Conservation (phyloP, 768 basidiomycete species). For the Lanmaoa pseudosensibilis region DNA sequence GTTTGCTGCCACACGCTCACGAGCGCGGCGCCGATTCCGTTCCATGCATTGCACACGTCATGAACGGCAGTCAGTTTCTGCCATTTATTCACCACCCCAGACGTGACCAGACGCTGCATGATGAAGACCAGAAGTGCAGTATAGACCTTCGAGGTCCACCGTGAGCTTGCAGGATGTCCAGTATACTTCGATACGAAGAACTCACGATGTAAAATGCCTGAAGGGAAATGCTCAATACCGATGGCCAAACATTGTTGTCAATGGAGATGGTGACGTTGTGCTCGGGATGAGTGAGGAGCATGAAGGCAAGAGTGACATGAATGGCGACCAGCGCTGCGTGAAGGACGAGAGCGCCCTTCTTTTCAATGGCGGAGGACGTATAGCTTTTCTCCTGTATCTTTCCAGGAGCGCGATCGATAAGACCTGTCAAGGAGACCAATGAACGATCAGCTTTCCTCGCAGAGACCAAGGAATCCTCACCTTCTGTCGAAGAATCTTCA, state of each 20-base stretch:
- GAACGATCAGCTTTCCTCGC: too few species aligned
- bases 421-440: too few species aligned
- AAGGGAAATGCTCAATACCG: not conserved
- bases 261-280: not conserved
- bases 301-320: not conserved
- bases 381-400: too few species aligned
- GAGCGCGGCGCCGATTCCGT: not conserved
- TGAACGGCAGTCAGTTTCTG: not conserved
- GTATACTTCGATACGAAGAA: too few species aligned
- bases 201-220: not conserved
- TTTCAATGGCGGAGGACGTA: not conserved
- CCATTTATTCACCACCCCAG: not conserved
- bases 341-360: not conserved
- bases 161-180: not conserved
- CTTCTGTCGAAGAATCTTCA: not conserved
- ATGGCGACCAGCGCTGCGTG: not conserved
- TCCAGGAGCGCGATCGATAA: too few species aligned
- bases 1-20: not conserved
- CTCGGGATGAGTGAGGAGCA: not conserved
- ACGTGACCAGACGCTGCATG: not conserved
- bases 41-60: not conserved
- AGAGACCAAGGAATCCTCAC: too few species aligned
- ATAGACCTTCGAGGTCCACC: not conserved
- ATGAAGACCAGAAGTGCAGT: not conserved
- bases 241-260: not conserved